Evolutionary conservation across 495 filamentous ascomycete species (phyloP).

Genomic region (Aspergillus ostianus): DNA sequence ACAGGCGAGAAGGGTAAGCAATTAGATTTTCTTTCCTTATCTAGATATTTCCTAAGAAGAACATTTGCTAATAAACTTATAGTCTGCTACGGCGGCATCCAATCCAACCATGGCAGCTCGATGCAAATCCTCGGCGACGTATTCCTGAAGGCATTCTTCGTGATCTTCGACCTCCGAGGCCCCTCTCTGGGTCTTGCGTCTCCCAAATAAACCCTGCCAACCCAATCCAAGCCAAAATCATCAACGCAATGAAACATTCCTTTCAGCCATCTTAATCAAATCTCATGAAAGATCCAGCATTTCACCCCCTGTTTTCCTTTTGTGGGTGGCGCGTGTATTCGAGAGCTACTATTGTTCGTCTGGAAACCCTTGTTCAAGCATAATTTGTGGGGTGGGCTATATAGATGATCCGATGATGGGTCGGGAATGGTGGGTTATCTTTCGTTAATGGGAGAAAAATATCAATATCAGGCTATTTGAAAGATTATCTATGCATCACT

Average conservation of each 20-base stretch:
- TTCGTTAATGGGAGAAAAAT: neutral
- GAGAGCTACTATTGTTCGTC: neutral
- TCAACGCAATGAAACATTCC: too few relatives aligned
- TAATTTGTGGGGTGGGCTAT: neutral
- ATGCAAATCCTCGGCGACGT: conserved; percentile 77
- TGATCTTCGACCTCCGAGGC: conserved; percentile 66
- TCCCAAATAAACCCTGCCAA: conserved; percentile 16
- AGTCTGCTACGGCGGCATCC: conserved; percentile 73
- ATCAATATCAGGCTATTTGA: neutral
- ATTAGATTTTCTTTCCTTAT: conserved; percentile 8
- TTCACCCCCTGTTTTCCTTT: neutral
- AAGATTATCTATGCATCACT: neutral
- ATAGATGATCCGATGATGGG: neutral
- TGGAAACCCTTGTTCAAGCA: neutral
- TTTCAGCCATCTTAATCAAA: neutral
- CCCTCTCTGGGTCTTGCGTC: conserved; percentile 42
- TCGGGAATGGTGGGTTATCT: too few relatives aligned
- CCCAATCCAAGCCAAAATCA: neutral
- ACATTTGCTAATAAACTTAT: neutral
- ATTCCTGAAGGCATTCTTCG: conserved; percentile 77
- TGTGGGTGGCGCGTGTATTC: neutral
- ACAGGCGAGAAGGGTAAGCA: conserved; percentile 38
- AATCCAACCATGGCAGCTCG: conserved; percentile 54
- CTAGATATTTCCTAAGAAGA: too few relatives aligned
- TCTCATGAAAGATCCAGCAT: neutral